Percentiles rank a stretch among this genome's conserved stretches.
phyloP scores from a whole-genome alignment of 1,284 basidiomycete genomes.

The Rhizoctonia solani region DNA sequence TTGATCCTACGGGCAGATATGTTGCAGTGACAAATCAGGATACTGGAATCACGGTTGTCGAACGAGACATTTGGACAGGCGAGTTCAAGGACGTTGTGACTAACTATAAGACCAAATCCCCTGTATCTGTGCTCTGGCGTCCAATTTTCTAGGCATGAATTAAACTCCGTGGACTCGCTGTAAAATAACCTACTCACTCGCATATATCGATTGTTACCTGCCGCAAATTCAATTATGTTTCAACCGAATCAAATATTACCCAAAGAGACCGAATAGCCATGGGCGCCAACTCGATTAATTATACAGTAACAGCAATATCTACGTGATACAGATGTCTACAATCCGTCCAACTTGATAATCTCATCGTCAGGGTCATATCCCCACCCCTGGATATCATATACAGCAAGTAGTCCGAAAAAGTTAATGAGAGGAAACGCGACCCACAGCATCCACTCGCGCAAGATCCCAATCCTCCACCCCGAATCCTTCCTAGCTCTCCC shows the following conservation, averaged over 20 bases:
- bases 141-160: not conserved
- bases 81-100: not conserved
- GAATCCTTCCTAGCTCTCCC: constrained; percentile 31
- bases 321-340: not conserved
- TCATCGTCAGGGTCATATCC: constrained; percentile 35
- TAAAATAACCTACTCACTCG: not conserved
- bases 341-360: constrained; percentile 25
- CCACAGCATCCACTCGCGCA: constrained; percentile 29
- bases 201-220: too few relatives aligned
- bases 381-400: constrained; percentile 35
- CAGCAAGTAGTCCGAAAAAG: constrained; percentile 11
- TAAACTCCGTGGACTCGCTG: not conserved
- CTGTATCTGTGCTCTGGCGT: constrained; percentile 11
- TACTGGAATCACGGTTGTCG: constrained; percentile 1
- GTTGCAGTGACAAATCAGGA: constrained; percentile 13
- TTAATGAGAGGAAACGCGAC: constrained; percentile 23
- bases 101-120: not conserved
- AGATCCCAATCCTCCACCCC: constrained; percentile 12
- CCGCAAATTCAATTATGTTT: not conserved
- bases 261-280: not conserved
- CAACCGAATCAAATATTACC: not conserved
- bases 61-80: constrained; percentile 1
- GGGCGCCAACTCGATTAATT: not conserved
- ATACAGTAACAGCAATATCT: not conserved
- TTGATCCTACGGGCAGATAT: constrained; percentile 21